These are phyloP conservation scores for Ochetophila trinervis DNA, from an alignment of 306 rosid species.

Conservation along the genomic window DNA sequence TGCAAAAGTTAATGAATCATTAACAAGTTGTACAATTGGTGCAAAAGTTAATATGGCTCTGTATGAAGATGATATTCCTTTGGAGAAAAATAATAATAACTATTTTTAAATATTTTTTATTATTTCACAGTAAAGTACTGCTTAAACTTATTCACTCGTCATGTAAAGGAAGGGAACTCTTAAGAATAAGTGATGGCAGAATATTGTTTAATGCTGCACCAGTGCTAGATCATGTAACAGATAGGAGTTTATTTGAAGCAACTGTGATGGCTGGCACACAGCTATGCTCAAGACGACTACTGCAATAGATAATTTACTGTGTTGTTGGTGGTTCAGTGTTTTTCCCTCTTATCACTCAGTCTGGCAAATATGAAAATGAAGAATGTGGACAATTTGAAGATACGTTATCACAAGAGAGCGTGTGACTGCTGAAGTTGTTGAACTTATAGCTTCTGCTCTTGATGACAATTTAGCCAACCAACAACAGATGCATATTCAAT, in stretches of 20 bases:
- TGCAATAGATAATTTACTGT: constrained; percentile 90
- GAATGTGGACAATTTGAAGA: constrained; percentile 43
- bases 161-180: not conserved
- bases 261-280: constrained; percentile 81
- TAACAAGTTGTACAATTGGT: constrained; percentile 83
- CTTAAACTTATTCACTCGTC: not conserved
- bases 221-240: constrained; percentile 51
- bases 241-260: constrained; percentile 77
- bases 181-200: constrained; percentile 63
- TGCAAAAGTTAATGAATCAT: constrained; percentile 77
- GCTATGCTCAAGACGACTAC: constrained; percentile 83
- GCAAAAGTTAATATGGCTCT: constrained; percentile 58
- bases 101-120: not conserved
- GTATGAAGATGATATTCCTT: constrained; percentile 54
- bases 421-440: constrained; percentile 75
- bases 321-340: constrained; percentile 96
- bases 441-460: constrained; percentile 83
- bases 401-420: constrained; percentile 44
- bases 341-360: constrained; percentile 83
- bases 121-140: not conserved
- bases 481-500: constrained; percentile 95
- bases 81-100: constrained; percentile 29
- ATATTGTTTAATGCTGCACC: constrained; percentile 87
- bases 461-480: constrained; percentile 92
- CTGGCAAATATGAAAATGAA: constrained; percentile 58